These are phyloP conservation scores for Tuctoria greenei DNA, from an alignment of 176 grass and related monocot species.

Conservation along the genomic window DNA sequence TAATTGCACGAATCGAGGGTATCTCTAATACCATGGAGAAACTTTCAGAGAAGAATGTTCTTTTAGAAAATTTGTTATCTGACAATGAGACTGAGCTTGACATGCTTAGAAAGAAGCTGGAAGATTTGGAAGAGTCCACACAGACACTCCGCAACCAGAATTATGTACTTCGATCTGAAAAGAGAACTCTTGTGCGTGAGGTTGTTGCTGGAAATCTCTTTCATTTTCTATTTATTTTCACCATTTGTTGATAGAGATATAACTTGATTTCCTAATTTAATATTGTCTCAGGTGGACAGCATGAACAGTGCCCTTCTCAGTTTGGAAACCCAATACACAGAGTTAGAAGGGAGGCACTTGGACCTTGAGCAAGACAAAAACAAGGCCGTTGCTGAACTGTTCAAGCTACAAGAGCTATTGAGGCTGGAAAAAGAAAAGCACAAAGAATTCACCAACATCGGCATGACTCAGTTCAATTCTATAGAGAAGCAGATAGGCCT, in stretches of 20 bases:
- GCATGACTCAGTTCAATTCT: slow-evolving; percentile 47
- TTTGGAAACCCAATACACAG: slow-evolving; percentile 60
- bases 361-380: slow-evolving; percentile 74
- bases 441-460: slow-evolving; percentile 46
- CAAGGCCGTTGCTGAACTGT: slow-evolving; percentile 36
- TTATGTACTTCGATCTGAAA: slow-evolving; percentile 67
- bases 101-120: slow-evolving; percentile 58
- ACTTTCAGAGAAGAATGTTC: slow-evolving; percentile 62
- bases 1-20: slow-evolving; percentile 63
- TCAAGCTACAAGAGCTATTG: slow-evolving; percentile 50
- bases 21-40: slow-evolving; percentile 78
- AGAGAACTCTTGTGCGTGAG: slow-evolving; percentile 64
- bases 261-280: slow-evolving; percentile 28
- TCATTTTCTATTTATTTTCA: slow-evolving; percentile 22
- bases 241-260: neutral
- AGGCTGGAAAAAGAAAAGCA: slow-evolving; percentile 58
- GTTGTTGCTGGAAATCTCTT: slow-evolving; percentile 38
- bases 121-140: slow-evolving; percentile 56
- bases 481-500: slow-evolving; percentile 52
- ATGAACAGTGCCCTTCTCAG: slow-evolving; percentile 58
- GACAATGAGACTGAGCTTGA: slow-evolving; percentile 68
- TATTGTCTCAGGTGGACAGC: slow-evolving; percentile 67
- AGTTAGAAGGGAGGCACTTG: slow-evolving; percentile 64
- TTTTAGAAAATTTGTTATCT: slow-evolving; percentile 79
- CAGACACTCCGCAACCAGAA: slow-evolving; percentile 60